Base-by-base conservation (phyloP, 1,284 basidiomycete species). In the Trichosporon inkin region DNA sequence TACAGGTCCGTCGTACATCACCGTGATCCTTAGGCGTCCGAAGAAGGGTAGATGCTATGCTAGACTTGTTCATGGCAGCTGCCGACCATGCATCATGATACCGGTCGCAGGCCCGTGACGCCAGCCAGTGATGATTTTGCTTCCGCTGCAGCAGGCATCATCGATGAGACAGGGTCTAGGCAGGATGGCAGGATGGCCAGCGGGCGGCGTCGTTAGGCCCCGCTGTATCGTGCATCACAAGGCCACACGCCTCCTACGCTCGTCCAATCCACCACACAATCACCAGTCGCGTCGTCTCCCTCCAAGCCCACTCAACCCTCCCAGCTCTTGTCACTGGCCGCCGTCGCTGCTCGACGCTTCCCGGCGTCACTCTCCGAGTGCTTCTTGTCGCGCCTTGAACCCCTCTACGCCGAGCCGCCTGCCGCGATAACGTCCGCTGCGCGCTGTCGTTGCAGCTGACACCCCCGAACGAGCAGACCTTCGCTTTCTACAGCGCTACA, bases 1-100 rank as follows among this genome's bases (percentile, higher is more conserved):
- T 10, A 69, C 60, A 14, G 75, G 75, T 17, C 75, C 75, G 68
- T 75, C 74, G 69, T 77, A 70, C 75, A 77, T 77, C 36, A 35
- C 62, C 6, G 19, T 47, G 20, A n/a, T 3, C n/a, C 16, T 19
- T 41, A 20, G 47, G 19, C 13, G 20, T 44, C 20, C 5, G 20
- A 40, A 10, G 17, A 20, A 40, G 39, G 17, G 3, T 20, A 20
- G 10, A 10, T 16, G 17, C 2, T 20, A 19, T 20, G 17, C 10
- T n/a, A 17, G 39, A 20, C 7, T 40, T 44, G 40, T 44, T 44
- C 13, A 22, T 44, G 40, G 22, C 6, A 14, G 11, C 28, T 32
- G 28, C 28, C n/a, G n/a, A n/a, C n/a, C 28, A 32, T 32, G 28
- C 8, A 8, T 32, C 8, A 32, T 32, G 28, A 8, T 8, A 32